Conservation (phyloP, 768 basidiomycete genomes). For the Tulasnella sp. region DNA sequence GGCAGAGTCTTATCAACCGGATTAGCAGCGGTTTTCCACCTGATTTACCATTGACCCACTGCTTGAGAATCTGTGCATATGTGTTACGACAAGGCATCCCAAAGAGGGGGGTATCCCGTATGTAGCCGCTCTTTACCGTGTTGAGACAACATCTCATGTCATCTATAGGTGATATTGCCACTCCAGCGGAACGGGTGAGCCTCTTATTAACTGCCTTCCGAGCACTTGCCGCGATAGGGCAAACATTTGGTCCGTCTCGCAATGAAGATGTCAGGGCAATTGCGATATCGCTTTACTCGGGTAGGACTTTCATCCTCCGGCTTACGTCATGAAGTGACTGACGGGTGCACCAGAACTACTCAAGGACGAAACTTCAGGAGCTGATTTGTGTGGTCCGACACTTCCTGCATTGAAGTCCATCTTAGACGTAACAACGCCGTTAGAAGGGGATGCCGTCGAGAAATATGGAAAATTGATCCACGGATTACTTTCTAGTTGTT, state of each 20-base stretch:
- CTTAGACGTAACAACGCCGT: conserved; percentile 37
- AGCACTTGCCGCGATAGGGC: conserved; percentile 46
- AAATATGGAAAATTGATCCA: conserved; percentile 53
- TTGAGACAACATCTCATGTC: neutral
- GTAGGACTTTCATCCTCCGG: conserved; percentile 30
- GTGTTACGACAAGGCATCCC: conserved; percentile 61
- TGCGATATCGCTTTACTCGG: conserved; percentile 64
- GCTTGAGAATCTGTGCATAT: conserved; percentile 71
- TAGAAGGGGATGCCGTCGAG: conserved; percentile 29
- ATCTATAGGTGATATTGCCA: conserved; percentile 34
- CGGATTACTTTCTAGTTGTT: conserved; percentile 71
- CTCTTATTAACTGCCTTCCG: conserved; percentile 53
- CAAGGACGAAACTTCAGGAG: conserved; percentile 69
- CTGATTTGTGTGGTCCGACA: conserved; percentile 69
- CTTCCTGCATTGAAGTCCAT: conserved; percentile 68
- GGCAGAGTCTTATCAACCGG: neutral
- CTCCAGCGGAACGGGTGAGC: conserved; percentile 40
- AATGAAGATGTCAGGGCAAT: conserved; percentile 69
- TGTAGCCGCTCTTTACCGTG: neutral
- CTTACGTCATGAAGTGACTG: conserved; percentile 4
- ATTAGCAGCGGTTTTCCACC: neutral
- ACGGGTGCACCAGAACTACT: conserved; percentile 45
- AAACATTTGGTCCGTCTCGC: conserved; percentile 39
- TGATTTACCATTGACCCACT: conserved; percentile 39
- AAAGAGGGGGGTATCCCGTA: neutral